Base-by-base conservation (phyloP, 768 basidiomycete species). In the Collybia nuda region DNA sequence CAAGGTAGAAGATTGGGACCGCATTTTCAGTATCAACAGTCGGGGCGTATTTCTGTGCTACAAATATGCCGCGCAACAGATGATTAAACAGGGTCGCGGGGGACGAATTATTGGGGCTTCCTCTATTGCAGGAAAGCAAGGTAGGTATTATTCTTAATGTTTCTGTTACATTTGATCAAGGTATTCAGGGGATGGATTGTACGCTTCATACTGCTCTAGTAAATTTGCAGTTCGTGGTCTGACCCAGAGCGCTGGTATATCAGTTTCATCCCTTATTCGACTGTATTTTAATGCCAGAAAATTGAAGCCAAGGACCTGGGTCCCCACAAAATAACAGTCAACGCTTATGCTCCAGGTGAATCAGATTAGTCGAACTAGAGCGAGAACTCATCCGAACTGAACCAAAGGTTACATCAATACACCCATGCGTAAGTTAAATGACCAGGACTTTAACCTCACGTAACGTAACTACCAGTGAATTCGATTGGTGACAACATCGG, bases 161-260 rank as follows among this genome's bases (percentile, higher is more conserved):
- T 8, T 32, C 19, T 26, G 24, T 22, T 12, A 24, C 23, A 37
- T 17, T 21, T 45, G 14, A 15, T 9, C 3, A 11, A 15, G n/a
- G 2, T 40, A 17, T 36, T 23, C 6, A 56, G 57, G 52, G 9
- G 37, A 42, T 35, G 41, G 17, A 17, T 15, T 32, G 15, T 40
- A 50, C 23, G 54, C 45, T 2, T 59, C 64, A 6, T 76, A 76
- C 45, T 60, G 63, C 41, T 52, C 67, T 0, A 69, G 67, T 2
- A 75, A 77, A 59, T 75, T 76, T 51, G 73, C 72, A 5, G 42
- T 76, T 1, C 59, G 69, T 8, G 72, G 68, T 6, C 52, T 76
- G 29, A 74, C 74, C 1, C 72, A 75, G 53, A 55, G 40, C 37
- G 56, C 58, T 19, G 62, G 62, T 63, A 44, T 26, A 8, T 37